Percentiles rank a stretch among this genome's conserved stretches.
Conservation (phyloP, 164 flowering plant species). For the Warburgia ugandensis region DNA sequence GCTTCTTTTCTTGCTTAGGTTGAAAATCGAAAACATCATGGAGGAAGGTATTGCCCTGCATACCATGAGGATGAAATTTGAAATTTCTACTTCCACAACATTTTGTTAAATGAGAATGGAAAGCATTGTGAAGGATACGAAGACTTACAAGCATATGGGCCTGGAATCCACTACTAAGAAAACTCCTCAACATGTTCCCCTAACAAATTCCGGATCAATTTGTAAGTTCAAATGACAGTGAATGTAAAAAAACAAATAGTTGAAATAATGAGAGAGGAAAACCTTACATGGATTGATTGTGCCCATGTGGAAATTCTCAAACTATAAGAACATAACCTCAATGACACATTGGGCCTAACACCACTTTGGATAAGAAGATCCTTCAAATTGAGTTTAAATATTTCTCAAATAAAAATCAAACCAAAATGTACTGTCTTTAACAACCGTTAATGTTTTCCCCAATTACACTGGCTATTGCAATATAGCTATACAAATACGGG, state of each 20-base stretch:
- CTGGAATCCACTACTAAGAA: conserved; percentile 10
- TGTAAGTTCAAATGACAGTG: too few relatives aligned
- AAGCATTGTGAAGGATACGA: neutral
- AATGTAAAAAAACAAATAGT: too few relatives aligned
- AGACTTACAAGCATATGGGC: conserved; percentile 9
- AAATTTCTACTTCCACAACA: neutral
- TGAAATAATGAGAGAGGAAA: too few relatives aligned
- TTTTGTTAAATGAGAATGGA: neutral
- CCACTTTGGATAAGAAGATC: neutral
- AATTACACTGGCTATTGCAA: too few relatives aligned
- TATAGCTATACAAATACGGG: too few relatives aligned
- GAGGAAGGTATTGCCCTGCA: conserved; percentile 5
- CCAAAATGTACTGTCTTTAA: neutral
- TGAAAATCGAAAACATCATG: conserved; percentile 6
- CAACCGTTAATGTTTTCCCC: neutral
- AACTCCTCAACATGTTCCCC: conserved; percentile 7
- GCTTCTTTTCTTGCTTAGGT: conserved; percentile 1
- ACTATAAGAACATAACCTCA: conserved; percentile 2
- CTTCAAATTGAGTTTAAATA: neutral
- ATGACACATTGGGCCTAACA: conserved; percentile 1
- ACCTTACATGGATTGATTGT: conserved; percentile 6
- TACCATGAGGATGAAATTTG: neutral
- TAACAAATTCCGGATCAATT: too few relatives aligned
- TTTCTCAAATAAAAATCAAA: neutral
- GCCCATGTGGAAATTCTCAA: conserved; percentile 4